phyloP scores from a whole-genome alignment of 306 rosid species.

The Pterocarpus macrocarpus region DNA sequence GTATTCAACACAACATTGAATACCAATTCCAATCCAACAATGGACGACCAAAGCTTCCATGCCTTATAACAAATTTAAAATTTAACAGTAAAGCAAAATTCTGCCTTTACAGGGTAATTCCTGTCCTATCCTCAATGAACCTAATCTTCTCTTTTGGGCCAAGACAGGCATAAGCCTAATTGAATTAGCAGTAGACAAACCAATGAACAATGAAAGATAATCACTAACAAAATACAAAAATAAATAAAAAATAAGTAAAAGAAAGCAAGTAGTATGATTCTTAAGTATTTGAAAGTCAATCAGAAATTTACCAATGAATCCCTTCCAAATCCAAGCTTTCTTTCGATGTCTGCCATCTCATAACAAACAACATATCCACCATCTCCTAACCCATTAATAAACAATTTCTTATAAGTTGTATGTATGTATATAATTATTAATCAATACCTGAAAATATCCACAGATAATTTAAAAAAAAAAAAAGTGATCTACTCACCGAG shows the following conservation, averaged over 20 bases:
- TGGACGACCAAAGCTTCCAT: conserved; percentile 6
- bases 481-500: conserved; percentile 64
- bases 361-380: conserved; percentile 79
- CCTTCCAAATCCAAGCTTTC: conserved; percentile 80
- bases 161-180: conserved; percentile 27
- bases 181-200: conserved; percentile 29
- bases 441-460: neutral
- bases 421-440: conserved; percentile 3
- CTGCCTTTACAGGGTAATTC: conserved; percentile 5
- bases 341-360: conserved; percentile 81
- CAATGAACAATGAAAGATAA: conserved; percentile 32
- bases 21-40: conserved; percentile 32
- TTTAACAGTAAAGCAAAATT: neutral
- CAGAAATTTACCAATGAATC: conserved; percentile 74
- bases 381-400: conserved; percentile 66
- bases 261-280: conserved; percentile 28
- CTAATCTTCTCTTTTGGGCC: conserved; percentile 31
- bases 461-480: neutral
- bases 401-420: conserved; percentile 39
- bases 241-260: neutral
- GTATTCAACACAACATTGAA: conserved; percentile 25
- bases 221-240: neutral
- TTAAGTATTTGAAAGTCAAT: conserved; percentile 28
- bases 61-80: neutral
- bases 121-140: conserved; percentile 8